These are phyloP conservation scores for Pseudotsuga menziesii DNA, from an alignment of 75 land plant species.

Conservation along the genomic window DNA sequence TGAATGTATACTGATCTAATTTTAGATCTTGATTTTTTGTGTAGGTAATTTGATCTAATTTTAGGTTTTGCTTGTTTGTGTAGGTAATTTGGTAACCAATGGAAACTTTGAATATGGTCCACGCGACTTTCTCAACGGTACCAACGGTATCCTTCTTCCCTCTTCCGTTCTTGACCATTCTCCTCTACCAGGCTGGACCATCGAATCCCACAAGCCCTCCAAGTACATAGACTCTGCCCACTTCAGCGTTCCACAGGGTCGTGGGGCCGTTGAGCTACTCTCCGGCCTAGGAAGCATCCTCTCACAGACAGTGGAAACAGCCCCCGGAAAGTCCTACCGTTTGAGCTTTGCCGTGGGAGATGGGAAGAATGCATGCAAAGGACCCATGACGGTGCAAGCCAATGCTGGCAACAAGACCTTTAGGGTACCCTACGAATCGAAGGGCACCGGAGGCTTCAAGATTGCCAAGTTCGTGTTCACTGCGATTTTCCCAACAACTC, in stretches of 20 bases:
- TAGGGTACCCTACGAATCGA: conserved; percentile 31
- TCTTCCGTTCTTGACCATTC: too few relatives aligned
- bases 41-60: too few relatives aligned
- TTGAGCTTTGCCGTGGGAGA: conserved; percentile 34
- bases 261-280: conserved; percentile 26
- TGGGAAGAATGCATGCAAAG: conserved; percentile 24
- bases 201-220: conserved; percentile 28
- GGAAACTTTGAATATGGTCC: too few relatives aligned
- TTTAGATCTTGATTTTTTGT: too few relatives aligned
- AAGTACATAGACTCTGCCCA: conserved; percentile 43
- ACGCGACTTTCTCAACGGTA: too few relatives aligned
- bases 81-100: too few relatives aligned
- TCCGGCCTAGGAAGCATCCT: conserved; percentile 18
- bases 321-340: conserved; percentile 18
- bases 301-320: conserved; percentile 18
- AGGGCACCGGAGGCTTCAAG: conserved; percentile 27
- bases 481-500: conserved; percentile 1
- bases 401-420: conserved; percentile 18
- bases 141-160: too few relatives aligned
- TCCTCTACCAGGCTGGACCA: conserved; percentile 17
- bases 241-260: conserved; percentile 26
- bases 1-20: too few relatives aligned
- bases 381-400: conserved; percentile 27
- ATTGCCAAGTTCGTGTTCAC: conserved; percentile 15
- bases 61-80: too few relatives aligned